Conservation (phyloP, 129 eudicot genomes). For the Chrysanthemum makinoi region DNA sequence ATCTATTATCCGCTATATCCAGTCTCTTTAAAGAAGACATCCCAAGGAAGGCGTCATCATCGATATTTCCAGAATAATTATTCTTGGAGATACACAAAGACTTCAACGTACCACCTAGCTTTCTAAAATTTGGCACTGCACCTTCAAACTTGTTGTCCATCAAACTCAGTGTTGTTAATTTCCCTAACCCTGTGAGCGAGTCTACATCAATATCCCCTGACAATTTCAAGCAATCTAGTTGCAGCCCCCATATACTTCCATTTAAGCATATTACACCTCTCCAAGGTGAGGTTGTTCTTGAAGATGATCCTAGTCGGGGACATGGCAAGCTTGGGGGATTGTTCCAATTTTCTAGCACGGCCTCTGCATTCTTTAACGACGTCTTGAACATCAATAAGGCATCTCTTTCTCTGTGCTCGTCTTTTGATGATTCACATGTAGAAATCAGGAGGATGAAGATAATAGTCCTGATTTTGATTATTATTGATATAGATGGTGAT, state of each 20-base stretch:
- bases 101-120: conserved; percentile 23
- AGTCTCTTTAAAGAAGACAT: conserved; percentile 37
- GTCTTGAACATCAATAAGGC: too few species aligned
- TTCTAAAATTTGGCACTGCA: conserved; percentile 36
- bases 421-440: too few species aligned
- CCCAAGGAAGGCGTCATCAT: conserved; percentile 36
- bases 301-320: too few species aligned
- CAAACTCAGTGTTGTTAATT: conserved; percentile 42
- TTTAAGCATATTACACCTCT: conserved; percentile 38
- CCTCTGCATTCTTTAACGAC: too few species aligned
- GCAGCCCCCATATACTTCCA: conserved; percentile 36
- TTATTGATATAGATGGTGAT: too few species aligned
- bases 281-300: conserved; percentile 32
- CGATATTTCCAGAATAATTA: conserved; percentile 44
- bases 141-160: conserved; percentile 56
- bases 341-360: too few species aligned
- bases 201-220: conserved; percentile 44
- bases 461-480: too few species aligned
- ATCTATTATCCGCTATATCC: conserved; percentile 32
- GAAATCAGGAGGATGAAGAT: too few species aligned
- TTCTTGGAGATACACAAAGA: conserved; percentile 38
- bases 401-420: too few species aligned
- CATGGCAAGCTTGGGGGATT: too few species aligned
- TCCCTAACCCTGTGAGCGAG: conserved; percentile 26
- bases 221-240: conserved; percentile 53